Conservation (phyloP, 345 rosid genomes). For the Carallia brachiata region DNA sequence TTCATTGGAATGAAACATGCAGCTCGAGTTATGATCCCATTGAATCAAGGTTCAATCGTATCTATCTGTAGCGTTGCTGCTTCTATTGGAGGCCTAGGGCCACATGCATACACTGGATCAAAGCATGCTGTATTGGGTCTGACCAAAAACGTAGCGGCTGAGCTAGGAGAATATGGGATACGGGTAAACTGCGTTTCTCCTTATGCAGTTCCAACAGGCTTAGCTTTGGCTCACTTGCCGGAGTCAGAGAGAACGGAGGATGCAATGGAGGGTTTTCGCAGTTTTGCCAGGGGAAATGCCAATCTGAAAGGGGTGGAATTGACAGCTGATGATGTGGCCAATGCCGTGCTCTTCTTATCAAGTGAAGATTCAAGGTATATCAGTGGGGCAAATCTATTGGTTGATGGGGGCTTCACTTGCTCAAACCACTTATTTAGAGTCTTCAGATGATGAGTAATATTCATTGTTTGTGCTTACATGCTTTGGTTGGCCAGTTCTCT, state of each 20-base stretch:
- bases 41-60: slow-evolving; percentile 55
- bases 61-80: slow-evolving; percentile 61
- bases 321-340: slow-evolving; percentile 69
- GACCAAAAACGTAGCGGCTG: slow-evolving; percentile 77
- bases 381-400: slow-evolving; percentile 81
- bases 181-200: slow-evolving; percentile 95
- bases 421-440: slow-evolving; percentile 59
- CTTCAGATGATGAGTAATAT: slow-evolving; percentile 48
- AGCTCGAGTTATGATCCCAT: slow-evolving; percentile 75
- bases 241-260: slow-evolving; percentile 66
- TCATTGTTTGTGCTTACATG: neutral
- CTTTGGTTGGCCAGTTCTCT: neutral
- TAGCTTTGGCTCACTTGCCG: slow-evolving; percentile 74
- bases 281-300: slow-evolving; percentile 48
- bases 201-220: slow-evolving; percentile 57
- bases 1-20: slow-evolving; percentile 93
- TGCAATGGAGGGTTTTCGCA: slow-evolving; percentile 46
- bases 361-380: slow-evolving; percentile 83
- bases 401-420: slow-evolving; percentile 83
- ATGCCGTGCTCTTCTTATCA: slow-evolving; percentile 75
- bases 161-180: slow-evolving; percentile 85
- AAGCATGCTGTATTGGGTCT: slow-evolving; percentile 87
- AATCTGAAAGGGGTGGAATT: slow-evolving; percentile 80
- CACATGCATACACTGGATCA: slow-evolving; percentile 78
- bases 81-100: slow-evolving; percentile 64